Conservation (phyloP, 2,329 filamentous ascomycete species). For the Lasiodiplodia gonubiensis region DNA sequence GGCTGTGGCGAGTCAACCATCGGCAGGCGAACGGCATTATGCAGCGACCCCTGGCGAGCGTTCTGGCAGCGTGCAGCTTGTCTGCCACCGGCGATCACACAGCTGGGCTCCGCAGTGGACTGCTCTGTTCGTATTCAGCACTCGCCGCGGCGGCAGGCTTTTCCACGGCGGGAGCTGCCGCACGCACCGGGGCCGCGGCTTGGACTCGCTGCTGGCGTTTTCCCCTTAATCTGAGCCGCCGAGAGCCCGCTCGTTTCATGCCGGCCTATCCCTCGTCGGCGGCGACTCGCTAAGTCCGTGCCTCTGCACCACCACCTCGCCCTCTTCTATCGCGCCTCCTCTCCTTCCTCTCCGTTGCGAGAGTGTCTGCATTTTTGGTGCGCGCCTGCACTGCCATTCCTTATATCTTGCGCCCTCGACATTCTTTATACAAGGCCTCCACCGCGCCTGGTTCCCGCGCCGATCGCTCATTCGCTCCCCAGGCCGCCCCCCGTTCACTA, state of each 20-base stretch:
- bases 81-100: slow-evolving; percentile 3
- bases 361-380: slow-evolving; percentile 21
- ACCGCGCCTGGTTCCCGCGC: slow-evolving; percentile 21
- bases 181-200: background rate
- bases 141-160: slow-evolving; percentile 17
- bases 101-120: slow-evolving; percentile 8
- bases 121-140: slow-evolving; percentile 15
- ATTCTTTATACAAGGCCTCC: slow-evolving; percentile 14
- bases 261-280: slow-evolving; percentile 17
- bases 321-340: slow-evolving; percentile 26
- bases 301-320: slow-evolving; percentile 18
- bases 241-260: slow-evolving; percentile 26
- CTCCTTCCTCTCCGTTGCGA: slow-evolving; percentile 12
- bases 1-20: slow-evolving; percentile 9
- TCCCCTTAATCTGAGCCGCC: slow-evolving; percentile 25
- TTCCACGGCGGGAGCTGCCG: slow-evolving; percentile 25
- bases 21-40: slow-evolving; percentile 13
- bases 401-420: slow-evolving; percentile 19
- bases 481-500: slow-evolving; percentile 18
- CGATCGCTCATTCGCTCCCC: slow-evolving; percentile 9
- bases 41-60: slow-evolving; percentile 16
- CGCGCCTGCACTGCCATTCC: slow-evolving; percentile 24
- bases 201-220: slow-evolving; percentile 17
- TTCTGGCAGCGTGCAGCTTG: background rate
- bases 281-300: slow-evolving; percentile 19